phyloP scores from a whole-genome alignment of 2,329 filamentous ascomycete species.

The Cladosporium oxysporum region DNA sequence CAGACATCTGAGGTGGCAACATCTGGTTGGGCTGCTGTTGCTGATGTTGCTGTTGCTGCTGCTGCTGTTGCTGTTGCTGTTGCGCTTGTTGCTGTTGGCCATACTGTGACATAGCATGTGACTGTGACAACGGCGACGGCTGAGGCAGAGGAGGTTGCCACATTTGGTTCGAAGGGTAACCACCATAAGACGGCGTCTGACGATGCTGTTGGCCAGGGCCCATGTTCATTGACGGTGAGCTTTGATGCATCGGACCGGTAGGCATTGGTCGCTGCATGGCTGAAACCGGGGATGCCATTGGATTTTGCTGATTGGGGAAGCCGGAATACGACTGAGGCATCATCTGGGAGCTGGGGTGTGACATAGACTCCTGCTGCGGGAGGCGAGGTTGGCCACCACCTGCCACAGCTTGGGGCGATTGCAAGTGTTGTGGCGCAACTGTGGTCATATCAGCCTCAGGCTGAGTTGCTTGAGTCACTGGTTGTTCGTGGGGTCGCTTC shows the following conservation, averaged over 20 bases:
- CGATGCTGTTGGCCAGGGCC: constrained; percentile 36
- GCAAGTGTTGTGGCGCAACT: constrained; percentile 46
- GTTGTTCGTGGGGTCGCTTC: constrained; percentile 75
- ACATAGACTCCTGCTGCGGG: constrained; percentile 53
- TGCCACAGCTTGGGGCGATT: constrained; percentile 45
- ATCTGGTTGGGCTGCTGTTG: constrained; percentile 52
- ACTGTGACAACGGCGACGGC: constrained; percentile 49
- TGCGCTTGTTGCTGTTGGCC: constrained; percentile 52
- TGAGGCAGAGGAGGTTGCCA: constrained; percentile 50
- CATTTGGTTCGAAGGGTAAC: constrained; percentile 50
- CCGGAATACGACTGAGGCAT: constrained; percentile 67
- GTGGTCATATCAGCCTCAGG: constrained; percentile 42
- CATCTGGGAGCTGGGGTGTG: constrained; percentile 57
- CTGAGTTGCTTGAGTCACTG: constrained; percentile 54
- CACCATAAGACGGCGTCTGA: constrained; percentile 48
- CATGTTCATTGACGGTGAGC: constrained; percentile 60
- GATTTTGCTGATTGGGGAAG: constrained; percentile 69
- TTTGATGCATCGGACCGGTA: constrained; percentile 48
- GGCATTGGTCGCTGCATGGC: constrained; percentile 62
- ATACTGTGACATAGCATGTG: constrained; percentile 46
- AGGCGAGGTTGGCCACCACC: constrained; percentile 60
- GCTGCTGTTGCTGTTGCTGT: constrained; percentile 50
- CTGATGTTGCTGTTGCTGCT: constrained; percentile 48
- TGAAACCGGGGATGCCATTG: constrained; percentile 74
- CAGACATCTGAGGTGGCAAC: constrained; percentile 52